Conservation (phyloP, 106 monocot genomes). For the Hemerocallis citrina region DNA sequence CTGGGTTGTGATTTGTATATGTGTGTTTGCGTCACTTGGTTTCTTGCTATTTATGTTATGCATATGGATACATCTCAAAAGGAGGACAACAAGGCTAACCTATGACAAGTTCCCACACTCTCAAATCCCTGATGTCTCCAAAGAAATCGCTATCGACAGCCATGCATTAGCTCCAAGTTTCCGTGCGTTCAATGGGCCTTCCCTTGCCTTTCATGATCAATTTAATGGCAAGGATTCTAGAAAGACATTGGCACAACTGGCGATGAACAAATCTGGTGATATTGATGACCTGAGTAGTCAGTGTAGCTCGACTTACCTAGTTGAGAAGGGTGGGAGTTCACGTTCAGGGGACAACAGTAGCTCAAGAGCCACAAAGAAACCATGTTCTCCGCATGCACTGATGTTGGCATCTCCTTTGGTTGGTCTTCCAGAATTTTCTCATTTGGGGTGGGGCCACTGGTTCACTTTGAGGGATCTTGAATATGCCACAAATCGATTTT, state of each 20-base stretch:
- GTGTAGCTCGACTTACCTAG: slow-evolving; percentile 50
- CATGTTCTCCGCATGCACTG: slow-evolving; percentile 17
- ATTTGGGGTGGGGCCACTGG: slow-evolving; percentile 95
- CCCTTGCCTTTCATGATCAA: slow-evolving; percentile 28
- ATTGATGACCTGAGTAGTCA: slow-evolving; percentile 69
- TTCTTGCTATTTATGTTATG: slow-evolving; percentile 32
- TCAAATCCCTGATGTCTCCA: slow-evolving; percentile 73
- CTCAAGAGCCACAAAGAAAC: slow-evolving; percentile 18
- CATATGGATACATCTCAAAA: slow-evolving; percentile 28
- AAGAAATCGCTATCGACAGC: slow-evolving; percentile 63
- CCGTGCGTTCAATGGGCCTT: slow-evolving; percentile 20
- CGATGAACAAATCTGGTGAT: slow-evolving; percentile 42
- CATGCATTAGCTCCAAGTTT: slow-evolving; percentile 42
- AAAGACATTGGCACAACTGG: slow-evolving; percentile 33
- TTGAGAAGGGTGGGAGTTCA: slow-evolving; percentile 48
- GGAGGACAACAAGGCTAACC: slow-evolving; percentile 21
- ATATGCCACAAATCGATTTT: slow-evolving; percentile 19
- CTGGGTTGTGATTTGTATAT: slow-evolving; percentile 54
- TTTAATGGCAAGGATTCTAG: slow-evolving; percentile 32
- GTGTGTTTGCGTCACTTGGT: slow-evolving; percentile 26
- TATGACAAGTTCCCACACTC: slow-evolving; percentile 23
- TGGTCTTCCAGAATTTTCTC: slow-evolving; percentile 72
- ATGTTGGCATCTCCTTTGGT: slow-evolving; percentile 54
- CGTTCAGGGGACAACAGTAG: slow-evolving; percentile 64
- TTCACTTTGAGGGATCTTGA: slow-evolving; percentile 45